Base-by-base conservation (phyloP, 2,329 filamentous ascomycete species). In the Tolypocladium tundrense region DNA sequence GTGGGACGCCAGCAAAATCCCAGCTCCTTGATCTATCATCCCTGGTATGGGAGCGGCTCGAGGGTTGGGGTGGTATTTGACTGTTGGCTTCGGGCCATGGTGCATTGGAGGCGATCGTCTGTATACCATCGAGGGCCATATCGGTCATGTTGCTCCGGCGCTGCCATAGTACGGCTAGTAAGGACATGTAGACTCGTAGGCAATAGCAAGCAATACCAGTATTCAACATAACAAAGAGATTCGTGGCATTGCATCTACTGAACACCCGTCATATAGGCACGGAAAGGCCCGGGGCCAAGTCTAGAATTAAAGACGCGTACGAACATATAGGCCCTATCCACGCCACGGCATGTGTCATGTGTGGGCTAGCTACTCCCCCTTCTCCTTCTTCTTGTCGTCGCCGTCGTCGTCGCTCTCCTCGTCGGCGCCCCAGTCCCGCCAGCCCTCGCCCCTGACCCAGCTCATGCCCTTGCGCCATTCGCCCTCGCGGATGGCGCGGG, bases 391-490 rank as follows among this genome's bases (percentile, higher is more conserved):
- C 53, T 70, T 67, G 24, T 68, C 67, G 10, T 68, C 68, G 3
- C 71, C 69, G 42, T 71, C 74, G 10, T 77, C 76, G 10, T 79
- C 77, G 4, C 74, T 71, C 6, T 84, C 80, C 41, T 79, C 78
- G 52, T 80, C 78, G 0, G 78, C 67, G 0, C 77, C 77, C 76
- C 86, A 86, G 68, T 94, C 90, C 55, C 80, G 79, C 77, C 85
- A 91, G 0, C 88, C 88, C 65, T 92, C 87, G 0, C 90, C 90
- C 57, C 87, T 79, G 45, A 91, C 71, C 79, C 88, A 88, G 55
- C 86, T 85, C 61, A 95, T 73, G 0, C 82, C 84, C 77, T 91
- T 93, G 55, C 90, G 79, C 70, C 88, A 82, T 53, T 81, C 77
- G 0, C 75, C 78, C 61, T 90, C 88, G 56, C 82, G 82, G 19